Conservation (phyloP, 2,329 filamentous ascomycete species). For the Aspergillus intermedius region DNA sequence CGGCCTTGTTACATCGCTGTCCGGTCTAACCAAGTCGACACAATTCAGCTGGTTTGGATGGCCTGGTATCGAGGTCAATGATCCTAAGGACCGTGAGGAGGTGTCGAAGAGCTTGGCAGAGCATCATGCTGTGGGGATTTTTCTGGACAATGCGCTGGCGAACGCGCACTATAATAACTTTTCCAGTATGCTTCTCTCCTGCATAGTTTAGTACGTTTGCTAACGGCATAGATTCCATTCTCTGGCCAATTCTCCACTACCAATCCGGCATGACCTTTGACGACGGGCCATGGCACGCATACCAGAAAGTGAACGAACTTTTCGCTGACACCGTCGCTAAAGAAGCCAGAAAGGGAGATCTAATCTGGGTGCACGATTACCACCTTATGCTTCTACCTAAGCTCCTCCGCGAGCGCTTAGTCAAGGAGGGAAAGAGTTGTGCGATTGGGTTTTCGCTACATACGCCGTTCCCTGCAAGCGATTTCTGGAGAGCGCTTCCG, state of each 20-base stretch:
- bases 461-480: constrained; percentile 85
- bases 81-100: constrained; percentile 58
- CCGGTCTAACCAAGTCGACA: constrained; percentile 79
- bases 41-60: constrained; percentile 95
- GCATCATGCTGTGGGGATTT: constrained; percentile 78
- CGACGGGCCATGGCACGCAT: constrained; percentile 80
- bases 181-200: constrained; percentile 59
- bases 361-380: constrained; percentile 96
- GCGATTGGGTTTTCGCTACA: constrained; percentile 95
- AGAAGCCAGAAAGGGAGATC: constrained; percentile 75
- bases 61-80: constrained; percentile 81
- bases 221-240: constrained; percentile 64
- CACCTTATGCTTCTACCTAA: constrained; percentile 90
- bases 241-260: constrained; percentile 96
- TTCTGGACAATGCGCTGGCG: constrained; percentile 78
- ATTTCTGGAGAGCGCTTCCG: constrained; percentile 86
- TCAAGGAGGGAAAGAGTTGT: constrained; percentile 65
- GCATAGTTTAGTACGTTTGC: neutral
- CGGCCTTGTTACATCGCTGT: constrained; percentile 82
- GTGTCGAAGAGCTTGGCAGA: constrained; percentile 69
- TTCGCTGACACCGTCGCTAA: constrained; percentile 79
- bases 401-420: constrained; percentile 73
- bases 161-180: constrained; percentile 95
- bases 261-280: constrained; percentile 92
- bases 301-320: constrained; percentile 78